Conservation (phyloP, 805 yeast species). For the Cyberlindnera sargentensis region DNA sequence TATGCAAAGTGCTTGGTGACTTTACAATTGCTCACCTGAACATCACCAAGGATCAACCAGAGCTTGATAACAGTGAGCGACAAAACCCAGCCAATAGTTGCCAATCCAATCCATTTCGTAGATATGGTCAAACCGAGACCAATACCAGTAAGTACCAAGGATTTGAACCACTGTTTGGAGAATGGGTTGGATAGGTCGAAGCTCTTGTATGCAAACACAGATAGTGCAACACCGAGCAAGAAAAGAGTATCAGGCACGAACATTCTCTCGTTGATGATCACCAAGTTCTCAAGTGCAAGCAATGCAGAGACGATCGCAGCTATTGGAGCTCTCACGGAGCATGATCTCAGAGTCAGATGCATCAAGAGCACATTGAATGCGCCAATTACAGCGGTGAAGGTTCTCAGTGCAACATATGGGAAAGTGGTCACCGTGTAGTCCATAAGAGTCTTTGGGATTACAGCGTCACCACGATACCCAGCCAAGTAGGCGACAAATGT, state of each 20-base stretch:
- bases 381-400: slow-evolving; percentile 51
- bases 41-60: slow-evolving; percentile 71
- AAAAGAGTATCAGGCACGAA: slow-evolving; percentile 40
- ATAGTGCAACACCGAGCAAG: slow-evolving; percentile 38
- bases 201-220: slow-evolving; percentile 45
- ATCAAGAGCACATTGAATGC: slow-evolving; percentile 43
- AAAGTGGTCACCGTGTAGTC: slow-evolving; percentile 20
- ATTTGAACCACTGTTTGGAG: slow-evolving; percentile 44
- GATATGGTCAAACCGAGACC: slow-evolving; percentile 51
- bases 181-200: slow-evolving; percentile 41
- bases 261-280: slow-evolving; percentile 51
- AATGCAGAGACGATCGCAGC: slow-evolving; percentile 46
- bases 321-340: slow-evolving; percentile 44
- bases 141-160: slow-evolving; percentile 40
- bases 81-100: slow-evolving; percentile 62
- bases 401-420: slow-evolving; percentile 50
- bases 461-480: slow-evolving; percentile 40
- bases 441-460: slow-evolving; percentile 12
- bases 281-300: slow-evolving; percentile 53
- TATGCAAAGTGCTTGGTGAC: slow-evolving; percentile 34
- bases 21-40: slow-evolving; percentile 33
- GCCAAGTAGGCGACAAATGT: slow-evolving; percentile 44
- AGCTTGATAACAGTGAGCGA: slow-evolving; percentile 35
- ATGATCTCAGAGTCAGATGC: slow-evolving; percentile 47
- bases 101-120: slow-evolving; percentile 65